Percentiles rank a stretch among this genome's conserved stretches.
Evolutionary conservation across 345 rosid genomes (phyloP).

Genomic region (Euphorbia pulcherrima): DNA sequence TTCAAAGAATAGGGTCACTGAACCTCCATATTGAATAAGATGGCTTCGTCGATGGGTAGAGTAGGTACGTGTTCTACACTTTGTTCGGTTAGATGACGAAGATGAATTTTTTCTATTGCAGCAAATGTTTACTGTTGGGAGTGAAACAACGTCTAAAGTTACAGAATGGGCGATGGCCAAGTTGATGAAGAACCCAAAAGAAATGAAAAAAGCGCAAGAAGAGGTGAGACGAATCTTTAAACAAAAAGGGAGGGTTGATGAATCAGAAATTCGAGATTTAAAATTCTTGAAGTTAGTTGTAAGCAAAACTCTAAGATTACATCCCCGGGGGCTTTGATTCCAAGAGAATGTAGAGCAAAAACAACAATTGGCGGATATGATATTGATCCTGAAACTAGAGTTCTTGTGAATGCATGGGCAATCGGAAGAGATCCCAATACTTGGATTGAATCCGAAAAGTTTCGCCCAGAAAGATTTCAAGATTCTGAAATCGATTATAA

Average conservation of each 20-base stretch:
- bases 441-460: slow-evolving; percentile 1
- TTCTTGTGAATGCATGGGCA: slow-evolving; percentile 5
- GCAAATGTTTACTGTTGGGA: slow-evolving; percentile 6
- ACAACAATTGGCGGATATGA: slow-evolving; percentile 1
- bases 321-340: slow-evolving; percentile 2
- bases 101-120: background rate
- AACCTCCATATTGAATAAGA: too few species aligned
- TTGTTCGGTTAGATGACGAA: too few species aligned
- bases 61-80: too few species aligned
- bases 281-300: slow-evolving; percentile 13
- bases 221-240: slow-evolving; percentile 26
- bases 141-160: slow-evolving; percentile 8
- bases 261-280: slow-evolving; percentile 9
- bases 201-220: slow-evolving; percentile 22
- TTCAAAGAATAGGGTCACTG: too few species aligned
- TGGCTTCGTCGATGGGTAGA: too few species aligned
- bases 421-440: slow-evolving; percentile 9
- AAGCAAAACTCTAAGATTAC: slow-evolving; percentile 15
- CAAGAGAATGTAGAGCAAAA: slow-evolving; percentile 6
- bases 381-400: background rate
- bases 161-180: slow-evolving; percentile 8
- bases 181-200: slow-evolving; percentile 22
- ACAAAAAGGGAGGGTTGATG: slow-evolving; percentile 13
- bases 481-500: background rate
- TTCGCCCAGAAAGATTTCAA: slow-evolving; percentile 6